Percentiles rank a stretch among this genome's conserved stretches.
Conservation (phyloP, 345 rosid genomes). For the Raphanus sativus region DNA sequence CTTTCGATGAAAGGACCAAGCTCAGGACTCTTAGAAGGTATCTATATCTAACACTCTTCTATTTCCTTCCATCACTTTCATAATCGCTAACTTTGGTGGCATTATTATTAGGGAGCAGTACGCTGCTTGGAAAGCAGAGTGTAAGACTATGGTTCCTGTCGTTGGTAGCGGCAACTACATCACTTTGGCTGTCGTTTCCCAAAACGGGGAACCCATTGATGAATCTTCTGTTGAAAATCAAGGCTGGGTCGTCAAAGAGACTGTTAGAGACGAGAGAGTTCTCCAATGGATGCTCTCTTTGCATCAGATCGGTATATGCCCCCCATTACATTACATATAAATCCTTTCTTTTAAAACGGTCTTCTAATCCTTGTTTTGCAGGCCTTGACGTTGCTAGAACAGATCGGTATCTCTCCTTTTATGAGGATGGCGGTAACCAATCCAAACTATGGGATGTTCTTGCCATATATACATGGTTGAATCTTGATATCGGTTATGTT, state of each 20-base stretch:
- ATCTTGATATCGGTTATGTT: conserved; percentile 85
- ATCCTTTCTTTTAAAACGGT: conserved; percentile 1
- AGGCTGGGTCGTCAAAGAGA: conserved; percentile 41
- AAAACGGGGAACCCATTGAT: conserved; percentile 60
- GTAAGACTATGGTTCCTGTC: conserved; percentile 74
- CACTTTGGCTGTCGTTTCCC: conserved; percentile 60
- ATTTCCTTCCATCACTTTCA: not conserved
- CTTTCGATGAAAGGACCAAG: conserved; percentile 64
- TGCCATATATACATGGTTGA: conserved; percentile 83
- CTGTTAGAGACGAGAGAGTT: conserved; percentile 61
- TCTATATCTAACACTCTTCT: not conserved
- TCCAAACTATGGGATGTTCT: conserved; percentile 91
- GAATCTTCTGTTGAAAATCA: conserved; percentile 43
- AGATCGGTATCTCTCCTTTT: conserved; percentile 76
- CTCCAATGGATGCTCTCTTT: conserved; percentile 77
- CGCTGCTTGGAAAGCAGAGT: conserved; percentile 68
- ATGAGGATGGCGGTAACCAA: conserved; percentile 64
- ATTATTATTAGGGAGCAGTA: conserved; percentile 70
- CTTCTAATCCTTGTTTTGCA: conserved; percentile 33
- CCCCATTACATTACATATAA: not conserved
- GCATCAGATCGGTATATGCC: conserved; percentile 78
- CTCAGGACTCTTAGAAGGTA: conserved; percentile 72
- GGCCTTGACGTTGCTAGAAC: conserved; percentile 97
- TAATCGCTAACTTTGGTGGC: conserved; percentile 26
- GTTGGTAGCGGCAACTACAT: conserved; percentile 76